Evolutionary conservation across 2,329 filamentous ascomycete genomes (phyloP).

Genomic region (Ceratocystis cacaofunesta): DNA sequence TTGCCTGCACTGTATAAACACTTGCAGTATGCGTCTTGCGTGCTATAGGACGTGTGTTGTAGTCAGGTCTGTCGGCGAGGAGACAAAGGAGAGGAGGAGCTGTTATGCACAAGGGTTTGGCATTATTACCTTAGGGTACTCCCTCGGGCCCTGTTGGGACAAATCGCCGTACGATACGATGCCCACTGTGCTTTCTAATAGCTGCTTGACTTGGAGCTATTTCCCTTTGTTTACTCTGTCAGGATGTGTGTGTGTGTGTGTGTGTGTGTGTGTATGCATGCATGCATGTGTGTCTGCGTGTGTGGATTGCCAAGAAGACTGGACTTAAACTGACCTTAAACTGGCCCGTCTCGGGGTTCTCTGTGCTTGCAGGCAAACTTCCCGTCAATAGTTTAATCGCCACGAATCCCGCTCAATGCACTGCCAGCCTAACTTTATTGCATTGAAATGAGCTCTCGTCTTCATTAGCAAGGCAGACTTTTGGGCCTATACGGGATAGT

Average conservation of each 20-base stretch:
- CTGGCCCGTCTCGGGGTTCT: not conserved
- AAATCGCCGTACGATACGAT: not conserved
- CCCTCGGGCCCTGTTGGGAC: not conserved
- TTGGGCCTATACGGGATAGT: not conserved
- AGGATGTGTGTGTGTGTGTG: not conserved
- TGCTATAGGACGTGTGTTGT: not conserved
- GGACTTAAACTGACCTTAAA: not conserved
- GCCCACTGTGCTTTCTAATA: not conserved
- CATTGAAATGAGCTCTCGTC: not conserved
- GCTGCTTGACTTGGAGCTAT: not conserved
- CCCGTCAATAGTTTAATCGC: not conserved
- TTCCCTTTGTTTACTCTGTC: not conserved
- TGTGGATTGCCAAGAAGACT: not conserved
- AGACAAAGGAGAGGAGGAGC: not conserved
- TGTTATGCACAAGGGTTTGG: not conserved
- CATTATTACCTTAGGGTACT: not conserved
- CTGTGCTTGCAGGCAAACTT: not conserved
- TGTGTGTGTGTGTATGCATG: too few relatives aligned
- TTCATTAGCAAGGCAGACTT: not conserved
- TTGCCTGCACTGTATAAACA: not conserved
- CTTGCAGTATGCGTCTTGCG: not conserved
- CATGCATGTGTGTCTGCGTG: too few relatives aligned
- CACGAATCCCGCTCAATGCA: constrained; percentile 2
- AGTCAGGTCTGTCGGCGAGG: not conserved
- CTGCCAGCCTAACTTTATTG: not conserved